Conservation (phyloP, 805 yeast genomes). For the Saturnispora dispora region DNA sequence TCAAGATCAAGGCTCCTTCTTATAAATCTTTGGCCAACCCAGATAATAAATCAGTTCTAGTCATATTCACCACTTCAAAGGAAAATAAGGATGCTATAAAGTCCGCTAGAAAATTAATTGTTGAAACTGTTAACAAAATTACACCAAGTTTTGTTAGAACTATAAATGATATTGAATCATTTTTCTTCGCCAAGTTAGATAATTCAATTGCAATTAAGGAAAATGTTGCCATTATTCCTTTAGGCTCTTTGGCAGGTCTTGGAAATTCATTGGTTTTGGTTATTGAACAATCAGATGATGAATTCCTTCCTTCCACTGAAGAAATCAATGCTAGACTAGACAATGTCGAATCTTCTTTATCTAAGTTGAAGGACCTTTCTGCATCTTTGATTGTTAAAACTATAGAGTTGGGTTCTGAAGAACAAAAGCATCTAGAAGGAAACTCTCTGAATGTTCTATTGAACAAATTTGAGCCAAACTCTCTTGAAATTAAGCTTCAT, state of each 20-base stretch:
- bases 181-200: slow-evolving; percentile 43
- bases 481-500: slow-evolving; percentile 42
- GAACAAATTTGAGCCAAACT: slow-evolving; percentile 23
- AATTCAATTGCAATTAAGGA: slow-evolving; percentile 34
- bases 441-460: slow-evolving; percentile 39
- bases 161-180: slow-evolving; percentile 57
- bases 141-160: slow-evolving; percentile 56
- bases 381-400: slow-evolving; percentile 41
- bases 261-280: slow-evolving; percentile 47
- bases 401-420: slow-evolving; percentile 41
- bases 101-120: slow-evolving; percentile 60
- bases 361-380: slow-evolving; percentile 50
- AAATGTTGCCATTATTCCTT: slow-evolving; percentile 49
- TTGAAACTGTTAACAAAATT: slow-evolving; percentile 60
- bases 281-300: slow-evolving; percentile 44
- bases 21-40: slow-evolving; percentile 36
- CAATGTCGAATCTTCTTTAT: slow-evolving; percentile 45
- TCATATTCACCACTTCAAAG: slow-evolving; percentile 51
- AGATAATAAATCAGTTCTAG: slow-evolving; percentile 36
- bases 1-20: slow-evolving; percentile 41
- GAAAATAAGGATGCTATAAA: slow-evolving; percentile 41
- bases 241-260: slow-evolving; percentile 40
- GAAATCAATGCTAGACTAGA: slow-evolving; percentile 50
- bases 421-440: slow-evolving; percentile 54
- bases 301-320: slow-evolving; percentile 60